phyloP scores from a whole-genome alignment of 371 early-diverging fungal genomes.

The Fennellomyces sp. region DNA sequence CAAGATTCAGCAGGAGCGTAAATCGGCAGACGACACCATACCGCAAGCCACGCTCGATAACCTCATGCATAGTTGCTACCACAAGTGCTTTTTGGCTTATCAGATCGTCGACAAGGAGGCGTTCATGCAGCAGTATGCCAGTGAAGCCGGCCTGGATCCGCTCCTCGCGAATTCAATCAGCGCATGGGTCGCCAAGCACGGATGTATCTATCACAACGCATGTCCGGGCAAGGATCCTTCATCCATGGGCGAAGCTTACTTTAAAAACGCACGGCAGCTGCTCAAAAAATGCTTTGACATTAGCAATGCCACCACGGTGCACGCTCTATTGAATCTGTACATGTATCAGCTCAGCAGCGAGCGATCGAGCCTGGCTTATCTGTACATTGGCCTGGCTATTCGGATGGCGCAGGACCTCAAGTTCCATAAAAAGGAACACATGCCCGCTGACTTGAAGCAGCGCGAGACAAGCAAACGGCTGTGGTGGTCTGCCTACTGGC shows the following conservation, averaged over 20 bases:
- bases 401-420: conserved; percentile 71
- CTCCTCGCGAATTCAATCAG: conserved; percentile 60
- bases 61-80: conserved; percentile 59
- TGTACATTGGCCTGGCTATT: conserved; percentile 66
- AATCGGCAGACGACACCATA: conserved; percentile 12
- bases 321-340: conserved; percentile 62
- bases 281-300: conserved; percentile 66
- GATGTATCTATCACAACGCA: conserved; percentile 54
- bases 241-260: conserved; percentile 60
- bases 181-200: conserved; percentile 65
- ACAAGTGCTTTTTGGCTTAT: conserved; percentile 59
- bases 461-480: conserved; percentile 63
- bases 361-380: conserved; percentile 59
- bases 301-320: conserved; percentile 59
- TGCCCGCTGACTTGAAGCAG: conserved; percentile 53
- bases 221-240: conserved; percentile 46
- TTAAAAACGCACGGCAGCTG: conserved; percentile 60
- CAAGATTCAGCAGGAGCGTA: conserved; percentile 19
- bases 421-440: conserved; percentile 57
- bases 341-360: conserved; percentile 67
- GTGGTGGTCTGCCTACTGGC: conserved; percentile 71
- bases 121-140: conserved; percentile 49
- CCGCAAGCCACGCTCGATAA: conserved; percentile 38
- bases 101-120: conserved; percentile 61
- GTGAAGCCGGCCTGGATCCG: conserved; percentile 46